Base-by-base conservation (phyloP, 345 rosid genomes). In the Gossypium herbaceum region DNA sequence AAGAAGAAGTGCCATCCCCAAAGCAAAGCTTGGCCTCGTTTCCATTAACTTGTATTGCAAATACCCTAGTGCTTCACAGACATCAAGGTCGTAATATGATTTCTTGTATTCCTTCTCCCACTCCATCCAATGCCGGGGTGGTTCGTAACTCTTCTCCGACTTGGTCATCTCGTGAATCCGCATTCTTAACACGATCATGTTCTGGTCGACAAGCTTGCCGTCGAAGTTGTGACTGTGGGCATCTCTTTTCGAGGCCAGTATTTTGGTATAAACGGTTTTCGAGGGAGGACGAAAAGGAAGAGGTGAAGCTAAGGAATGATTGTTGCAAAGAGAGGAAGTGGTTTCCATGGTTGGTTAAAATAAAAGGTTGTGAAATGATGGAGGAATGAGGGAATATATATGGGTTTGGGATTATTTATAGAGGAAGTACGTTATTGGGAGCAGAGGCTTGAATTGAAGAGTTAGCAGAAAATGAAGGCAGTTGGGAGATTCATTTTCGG, bases 61-160 rank as follows among this genome's bases (percentile, higher is more conserved):
- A 6, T 82, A 61, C 8, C 87, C 88, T 4, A 82, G 50, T 0
- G 56, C 71, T 55, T 82, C 73, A 7, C 77, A 86, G 5, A 88
- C 73, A 71, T 64, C 73, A 29, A 85, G 75, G 71, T 86, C 87
- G 54, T 88, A 92, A 64, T 62, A 57, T 22, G 71, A 71, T 16
- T 50, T 51, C 68, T 81, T 87, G 41, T 74, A 86, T 27, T 81
- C 86, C 70, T 89, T 90, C 86, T 92, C 93, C 93, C 94, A 92
- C 2, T 83, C 85, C 87, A 83, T 84, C 97, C 97, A 88, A 17
- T 86, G 77, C 22, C 77, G 34, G 4, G 94, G 92, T 9, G 91
- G 84, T 83, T 90, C 90, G 67, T 86, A 81, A 71, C 82, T 87
- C 76, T 84, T 77, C 84, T 90, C 94, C 17, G 62, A 72, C 90